Evolutionary conservation across 371 early-diverging fungal species (phyloP), one percentile per base, ranked within the genome.

Genomic region (Mortierella sp.): DNA sequence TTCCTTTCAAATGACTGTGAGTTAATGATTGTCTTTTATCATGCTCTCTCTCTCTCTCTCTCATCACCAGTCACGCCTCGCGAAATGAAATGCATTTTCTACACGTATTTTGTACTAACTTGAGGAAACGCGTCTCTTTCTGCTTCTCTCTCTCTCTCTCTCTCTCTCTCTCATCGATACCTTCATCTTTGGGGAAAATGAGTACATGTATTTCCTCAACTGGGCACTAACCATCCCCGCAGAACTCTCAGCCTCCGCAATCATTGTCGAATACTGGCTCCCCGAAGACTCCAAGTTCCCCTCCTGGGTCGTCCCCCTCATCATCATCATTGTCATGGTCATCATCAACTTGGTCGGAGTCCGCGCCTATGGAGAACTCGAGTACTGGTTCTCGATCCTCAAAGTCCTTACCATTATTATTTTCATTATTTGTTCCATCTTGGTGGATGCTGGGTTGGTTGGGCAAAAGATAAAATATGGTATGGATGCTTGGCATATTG

Each of bases 141-240:
- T 47, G 11, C 47, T 47, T 9, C 47, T 47, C 47, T 9, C 28
- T 14, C 10, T 11, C 1, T 34, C 34, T 31, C 31, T 0, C 31
- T 63, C 34, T 34, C 5, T 16, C 26, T 26, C 8, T 34, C 7
- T 63, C n/a, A 21, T 4, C 9, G 2, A 7, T 63, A 19, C 21
- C 19, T 8, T 14, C 16, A 14, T 34, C 8, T 1, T 19, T 19
- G 16, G 34, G 38, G 19, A 1, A 31, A 31, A 63, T 1, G 14
- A 26, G 28, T 80, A 50, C 75, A 88, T 92, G 76, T 94, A 96
- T 88, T 96, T 96, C 95, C 90, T 91, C 71, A 94, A 94, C 82
- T 96, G 97, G 96, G 92, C 95, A 65, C 89, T 96, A n/a, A 94
- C 95, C 54, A 94, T 95, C 11, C 95, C 96, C 48, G 92, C 94